Base-by-base conservation (phyloP, 495 filamentous ascomycete genomes). In the Lepidopterella palustris region DNA sequence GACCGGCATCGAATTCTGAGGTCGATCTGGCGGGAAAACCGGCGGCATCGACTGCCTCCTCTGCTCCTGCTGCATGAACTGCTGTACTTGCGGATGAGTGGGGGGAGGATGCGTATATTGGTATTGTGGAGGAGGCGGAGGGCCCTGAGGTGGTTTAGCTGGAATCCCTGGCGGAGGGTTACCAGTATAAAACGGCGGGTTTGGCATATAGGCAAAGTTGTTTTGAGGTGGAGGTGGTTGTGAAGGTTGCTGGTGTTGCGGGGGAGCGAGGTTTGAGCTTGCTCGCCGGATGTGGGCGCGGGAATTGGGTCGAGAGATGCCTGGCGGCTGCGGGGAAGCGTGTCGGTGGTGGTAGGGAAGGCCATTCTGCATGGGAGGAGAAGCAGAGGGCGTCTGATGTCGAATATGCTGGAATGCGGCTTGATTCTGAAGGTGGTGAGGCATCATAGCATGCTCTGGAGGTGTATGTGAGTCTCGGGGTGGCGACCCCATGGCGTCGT, bases 301-400 rank as follows among this genome's bases (percentile, higher is more conserved):
- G 9, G 92, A 97, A 1, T 83, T 82, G 0, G 93, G 93, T 47
- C 92, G 80, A 10, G 92, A 95, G 51, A 80, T 76, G 57, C 77
- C 79, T 65, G 87, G 84, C 11, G 87, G 88, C 65, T 92, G 87
- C 15, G 90, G 89, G 4, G 91, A 92, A 55, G 87, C 86, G 53
- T 87, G 85, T 57, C 89, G 81, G 40, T 84, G 83, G 55, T 80
- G 82, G 65, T 87, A 89, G 6, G 81, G 80, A 53, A 87, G 79
- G 45, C 87, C 88, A 70, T 93, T 95, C 25, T 78, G 80, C 62
- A 97, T 88, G 1, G 95, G 95, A 55, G 95, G 93, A 13, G 95
- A 96, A 4, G 85, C 85, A 47, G 91, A 95, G 20, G 91, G 88
- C 21, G 89, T 90, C 45, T 82, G 78, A 64, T 93, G 85, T 70